phyloP scores from a whole-genome alignment of 192 early-diverging fungal genomes.

The Mortierella hygrophila region DNA sequence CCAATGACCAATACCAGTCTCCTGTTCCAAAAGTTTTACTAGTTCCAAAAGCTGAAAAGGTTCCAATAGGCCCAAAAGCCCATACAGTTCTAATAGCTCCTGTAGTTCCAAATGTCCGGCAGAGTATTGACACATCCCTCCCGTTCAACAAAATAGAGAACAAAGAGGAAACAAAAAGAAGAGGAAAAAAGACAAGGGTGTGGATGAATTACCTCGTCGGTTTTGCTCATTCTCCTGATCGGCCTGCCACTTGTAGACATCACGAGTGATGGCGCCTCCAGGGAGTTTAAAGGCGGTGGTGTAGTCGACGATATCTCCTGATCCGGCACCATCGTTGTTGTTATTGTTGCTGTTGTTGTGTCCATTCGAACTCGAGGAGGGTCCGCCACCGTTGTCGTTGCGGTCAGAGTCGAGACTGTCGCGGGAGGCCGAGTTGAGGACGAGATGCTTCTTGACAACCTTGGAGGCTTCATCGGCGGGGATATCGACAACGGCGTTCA shows the following conservation, averaged over 20 bases:
- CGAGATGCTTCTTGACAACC: slow-evolving; percentile 78
- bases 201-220: slow-evolving; percentile 39
- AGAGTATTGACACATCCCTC: not conserved
- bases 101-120: too few relatives aligned
- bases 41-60: too few relatives aligned
- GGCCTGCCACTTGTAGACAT: slow-evolving; percentile 92
- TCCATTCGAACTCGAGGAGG: slow-evolving; percentile 33
- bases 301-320: slow-evolving; percentile 31
- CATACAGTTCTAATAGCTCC: too few relatives aligned
- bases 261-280: slow-evolving; percentile 85
- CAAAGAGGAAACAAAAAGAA: not conserved
- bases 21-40: too few relatives aligned
- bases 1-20: too few relatives aligned
- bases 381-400: slow-evolving; percentile 36
- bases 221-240: slow-evolving; percentile 69
- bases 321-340: slow-evolving; percentile 27
- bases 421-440: slow-evolving; percentile 65
- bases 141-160: not conserved
- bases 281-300: slow-evolving; percentile 66
- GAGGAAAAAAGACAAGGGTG: not conserved
- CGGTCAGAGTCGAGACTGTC: slow-evolving; percentile 57
- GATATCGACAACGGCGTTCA: slow-evolving; percentile 57
- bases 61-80: too few relatives aligned
- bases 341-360: slow-evolving; percentile 28
- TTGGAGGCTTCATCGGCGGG: slow-evolving; percentile 71